These are phyloP conservation scores for Peronospora destructor DNA, from an alignment of 352 stramenopile species.

Conservation along the genomic window DNA sequence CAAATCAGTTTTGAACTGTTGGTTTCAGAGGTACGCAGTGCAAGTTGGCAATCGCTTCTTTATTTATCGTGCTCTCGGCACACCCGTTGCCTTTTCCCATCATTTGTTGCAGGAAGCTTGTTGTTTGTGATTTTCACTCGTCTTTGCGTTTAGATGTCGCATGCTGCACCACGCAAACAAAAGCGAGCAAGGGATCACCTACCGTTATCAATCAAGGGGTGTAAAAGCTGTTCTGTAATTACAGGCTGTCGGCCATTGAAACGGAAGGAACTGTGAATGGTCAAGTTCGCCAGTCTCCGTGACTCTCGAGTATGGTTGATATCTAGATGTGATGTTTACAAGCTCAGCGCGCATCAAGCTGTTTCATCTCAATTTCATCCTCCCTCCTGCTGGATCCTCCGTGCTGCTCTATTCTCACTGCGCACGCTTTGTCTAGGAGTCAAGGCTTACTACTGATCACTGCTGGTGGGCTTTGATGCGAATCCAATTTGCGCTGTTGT, in stretches of 20 bases:
- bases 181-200: conserved; percentile 10
- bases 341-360: conserved; percentile 2
- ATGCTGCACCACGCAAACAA: conserved; percentile 1
- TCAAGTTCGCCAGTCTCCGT: conserved; percentile 18
- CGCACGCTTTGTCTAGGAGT: conserved; percentile 7
- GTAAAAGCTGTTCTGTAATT: conserved; percentile 4
- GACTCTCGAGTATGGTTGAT: conserved; percentile 3
- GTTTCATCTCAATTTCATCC: conserved; percentile 21
- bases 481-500: conserved; percentile 4
- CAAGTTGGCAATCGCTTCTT: background rate
- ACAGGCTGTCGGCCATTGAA: conserved; percentile 18
- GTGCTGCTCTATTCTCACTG: conserved; percentile 10
- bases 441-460: background rate
- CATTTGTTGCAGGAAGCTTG: background rate
- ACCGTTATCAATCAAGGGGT: background rate
- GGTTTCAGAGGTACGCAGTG: background rate
- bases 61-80: background rate
- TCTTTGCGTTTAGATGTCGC: background rate
- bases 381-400: conserved; percentile 13
- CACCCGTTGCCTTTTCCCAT: background rate
- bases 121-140: background rate
- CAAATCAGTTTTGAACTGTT: conserved; percentile 15
- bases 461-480: background rate
- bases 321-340: conserved; percentile 7
- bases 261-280: conserved; percentile 19